Base-by-base conservation (phyloP, 495 filamentous ascomycete species). In the Cenococcum geophilum region DNA sequence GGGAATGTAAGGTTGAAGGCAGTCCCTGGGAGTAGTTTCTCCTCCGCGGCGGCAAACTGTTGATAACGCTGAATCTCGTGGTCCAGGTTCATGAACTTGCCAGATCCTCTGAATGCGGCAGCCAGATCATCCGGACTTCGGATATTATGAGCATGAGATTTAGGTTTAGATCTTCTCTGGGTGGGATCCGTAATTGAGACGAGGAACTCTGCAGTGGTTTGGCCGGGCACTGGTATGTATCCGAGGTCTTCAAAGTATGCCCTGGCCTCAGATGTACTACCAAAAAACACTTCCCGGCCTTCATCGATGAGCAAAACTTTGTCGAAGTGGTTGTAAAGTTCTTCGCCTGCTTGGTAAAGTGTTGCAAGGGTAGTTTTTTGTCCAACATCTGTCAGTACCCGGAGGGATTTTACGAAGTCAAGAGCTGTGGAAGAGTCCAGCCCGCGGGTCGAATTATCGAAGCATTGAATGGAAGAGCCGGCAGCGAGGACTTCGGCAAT, bases 271-370 rank as follows among this genome's bases (percentile, higher is more conserved):
- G 80, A 73, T 0, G 77, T 74, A 1, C 74, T 77, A 11, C 85
- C 85, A 57, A 80, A 88, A 68, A 84, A 89, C 18, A 78, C 74
- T 58, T 82, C 81, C 55, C 78, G 78, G 10, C 86, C 86, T 58
- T 84, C 79, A 61, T 88, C 80, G 18, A 89, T 81, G 10, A 89
- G 72, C 14, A 88, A 67, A 0, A 87, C 83, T 60, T 88, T 88
- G 64, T 88, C 84, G 59, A 88, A 88, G 2, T 83, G 75, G 27
- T 86, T 77, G 64, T 84, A 88, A 5, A 89, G 70, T 48, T 76
- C 80, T 56, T 88, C 83, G 0, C 83, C 84, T 1, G 85, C 86
- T 71, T 89, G 86, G 62, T 89, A 89, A 8, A 89, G 74, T 11
- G 84, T 82, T 36, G 87, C 83, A 5, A 78, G 64, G 0, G 83